These are phyloP conservation scores for Blumeriella jaapii DNA, from an alignment of 2,329 filamentous ascomycete species.

Conservation along the genomic window DNA sequence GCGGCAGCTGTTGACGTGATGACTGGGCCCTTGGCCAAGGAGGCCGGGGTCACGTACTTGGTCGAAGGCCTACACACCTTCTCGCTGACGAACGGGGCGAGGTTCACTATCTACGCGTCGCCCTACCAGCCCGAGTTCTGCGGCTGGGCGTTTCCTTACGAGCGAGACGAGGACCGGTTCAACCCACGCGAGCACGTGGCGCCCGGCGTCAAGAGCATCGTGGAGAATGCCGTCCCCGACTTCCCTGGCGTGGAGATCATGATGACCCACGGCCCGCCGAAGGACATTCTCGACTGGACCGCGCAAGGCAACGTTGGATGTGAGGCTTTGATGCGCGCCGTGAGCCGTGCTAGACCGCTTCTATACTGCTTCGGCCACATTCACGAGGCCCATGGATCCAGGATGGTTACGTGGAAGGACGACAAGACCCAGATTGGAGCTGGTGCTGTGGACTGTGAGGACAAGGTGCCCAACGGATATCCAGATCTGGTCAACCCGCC, in stretches of 20 bases:
- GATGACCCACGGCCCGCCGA: constrained; percentile 50
- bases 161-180: constrained; percentile 22
- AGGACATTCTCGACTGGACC: constrained; percentile 35
- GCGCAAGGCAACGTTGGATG: constrained; percentile 34
- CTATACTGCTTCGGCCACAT: constrained; percentile 55
- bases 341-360: constrained; percentile 36
- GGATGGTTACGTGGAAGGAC: constrained; percentile 39
- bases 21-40: constrained; percentile 17
- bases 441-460: constrained; percentile 15
- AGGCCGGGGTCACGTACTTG: constrained; percentile 24
- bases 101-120: constrained; percentile 26
- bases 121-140: constrained; percentile 27
- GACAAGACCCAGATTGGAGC: constrained; percentile 8
- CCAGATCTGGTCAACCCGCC: background rate
- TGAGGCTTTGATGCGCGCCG: constrained; percentile 39
- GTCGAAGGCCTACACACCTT: constrained; percentile 26
- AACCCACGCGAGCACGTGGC: constrained; percentile 14
- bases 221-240: constrained; percentile 15
- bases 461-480: constrained; percentile 5
- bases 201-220: constrained; percentile 12
- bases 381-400: constrained; percentile 42
- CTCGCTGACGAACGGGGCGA: constrained; percentile 22
- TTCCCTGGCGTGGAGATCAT: constrained; percentile 36
- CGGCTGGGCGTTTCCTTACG: constrained; percentile 25
- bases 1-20: constrained; percentile 14